These are phyloP conservation scores for Mrakia hoshinonis DNA, from an alignment of 768 basidiomycete species.

Conservation along the genomic window DNA sequence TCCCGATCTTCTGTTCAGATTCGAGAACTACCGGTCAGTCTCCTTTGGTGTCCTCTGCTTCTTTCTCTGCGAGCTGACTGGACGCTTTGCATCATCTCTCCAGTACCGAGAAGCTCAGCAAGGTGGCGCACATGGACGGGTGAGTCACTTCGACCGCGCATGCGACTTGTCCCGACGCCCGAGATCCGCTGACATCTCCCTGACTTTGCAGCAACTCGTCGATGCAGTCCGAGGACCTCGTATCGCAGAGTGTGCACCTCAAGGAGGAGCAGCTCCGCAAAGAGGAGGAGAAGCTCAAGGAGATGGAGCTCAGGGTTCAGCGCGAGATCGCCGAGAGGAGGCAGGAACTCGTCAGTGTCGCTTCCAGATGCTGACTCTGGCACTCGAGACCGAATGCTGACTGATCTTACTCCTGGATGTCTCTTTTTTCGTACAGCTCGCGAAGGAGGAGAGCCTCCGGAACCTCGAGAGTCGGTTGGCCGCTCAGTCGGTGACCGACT, in stretches of 20 bases:
- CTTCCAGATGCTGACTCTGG: too few species aligned
- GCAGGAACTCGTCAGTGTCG: constrained; percentile 66
- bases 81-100: neutral
- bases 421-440: constrained; percentile 44
- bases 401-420: too few species aligned
- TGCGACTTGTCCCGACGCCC: too few species aligned
- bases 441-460: constrained; percentile 65
- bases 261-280: constrained; percentile 15
- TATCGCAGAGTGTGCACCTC: constrained; percentile 54
- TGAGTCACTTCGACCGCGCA: constrained; percentile 19
- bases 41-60: constrained; percentile 18
- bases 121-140: constrained; percentile 34
- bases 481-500: constrained; percentile 2
- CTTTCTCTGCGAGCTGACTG: too few species aligned
- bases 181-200: too few species aligned
- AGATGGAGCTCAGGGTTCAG: constrained; percentile 91
- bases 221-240: constrained; percentile 90
- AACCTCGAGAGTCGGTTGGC: constrained; percentile 30
- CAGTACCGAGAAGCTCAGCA: constrained; percentile 21
- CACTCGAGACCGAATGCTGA: too few species aligned
- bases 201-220: constrained; percentile 56
- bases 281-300: constrained; percentile 47
- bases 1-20: neutral
- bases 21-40: constrained; percentile 11
- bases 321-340: constrained; percentile 96